Evolutionary conservation across 1,139 yeast genomes (phyloP).

Genomic region (Suhomyces choctaworum): DNA sequence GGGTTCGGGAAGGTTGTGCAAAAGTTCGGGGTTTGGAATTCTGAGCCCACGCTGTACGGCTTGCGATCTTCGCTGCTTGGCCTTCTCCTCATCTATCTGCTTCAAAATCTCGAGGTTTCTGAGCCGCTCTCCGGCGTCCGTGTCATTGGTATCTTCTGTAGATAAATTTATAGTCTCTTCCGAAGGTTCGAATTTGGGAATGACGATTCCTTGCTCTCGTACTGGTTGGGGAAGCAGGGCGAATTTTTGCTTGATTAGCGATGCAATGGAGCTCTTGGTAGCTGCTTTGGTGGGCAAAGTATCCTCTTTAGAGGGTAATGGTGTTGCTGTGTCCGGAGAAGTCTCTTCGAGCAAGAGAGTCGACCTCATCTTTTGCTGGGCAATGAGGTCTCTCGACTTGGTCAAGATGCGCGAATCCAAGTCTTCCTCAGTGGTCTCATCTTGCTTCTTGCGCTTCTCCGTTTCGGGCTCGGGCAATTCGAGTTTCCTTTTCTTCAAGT

Average conservation of each 20-base stretch:
- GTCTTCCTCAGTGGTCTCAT: slow-evolving; percentile 19
- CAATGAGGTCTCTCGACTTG: slow-evolving; percentile 20
- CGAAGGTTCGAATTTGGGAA: slow-evolving; percentile 28
- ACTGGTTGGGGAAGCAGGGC: slow-evolving; percentile 32
- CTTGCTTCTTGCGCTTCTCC: not conserved
- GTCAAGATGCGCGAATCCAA: slow-evolving; percentile 7
- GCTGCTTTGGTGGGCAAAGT: too few species aligned
- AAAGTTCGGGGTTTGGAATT: slow-evolving; percentile 42
- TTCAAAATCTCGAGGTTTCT: slow-evolving; percentile 28
- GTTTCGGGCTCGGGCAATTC: slow-evolving; percentile 51
- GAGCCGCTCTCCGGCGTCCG: slow-evolving; percentile 26
- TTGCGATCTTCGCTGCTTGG: slow-evolving; percentile 44
- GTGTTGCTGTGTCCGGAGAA: too few species aligned
- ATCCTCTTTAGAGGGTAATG: too few species aligned
- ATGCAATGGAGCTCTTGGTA: slow-evolving; percentile 1
- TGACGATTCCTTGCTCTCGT: slow-evolving; percentile 22
- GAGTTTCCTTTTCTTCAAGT: slow-evolving; percentile 53
- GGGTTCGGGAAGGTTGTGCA: slow-evolving; percentile 12
- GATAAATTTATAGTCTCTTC: slow-evolving; percentile 23
- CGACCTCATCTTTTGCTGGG: slow-evolving; percentile 19
- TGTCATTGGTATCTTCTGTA: slow-evolving; percentile 2
- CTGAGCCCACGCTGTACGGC: slow-evolving; percentile 52
- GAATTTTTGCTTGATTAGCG: slow-evolving; percentile 20
- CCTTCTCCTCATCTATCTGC: slow-evolving; percentile 30
- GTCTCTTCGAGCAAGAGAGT: slow-evolving; percentile 16